Conservation (phyloP, 305 asterid species). For the Rubia tinctorum region DNA sequence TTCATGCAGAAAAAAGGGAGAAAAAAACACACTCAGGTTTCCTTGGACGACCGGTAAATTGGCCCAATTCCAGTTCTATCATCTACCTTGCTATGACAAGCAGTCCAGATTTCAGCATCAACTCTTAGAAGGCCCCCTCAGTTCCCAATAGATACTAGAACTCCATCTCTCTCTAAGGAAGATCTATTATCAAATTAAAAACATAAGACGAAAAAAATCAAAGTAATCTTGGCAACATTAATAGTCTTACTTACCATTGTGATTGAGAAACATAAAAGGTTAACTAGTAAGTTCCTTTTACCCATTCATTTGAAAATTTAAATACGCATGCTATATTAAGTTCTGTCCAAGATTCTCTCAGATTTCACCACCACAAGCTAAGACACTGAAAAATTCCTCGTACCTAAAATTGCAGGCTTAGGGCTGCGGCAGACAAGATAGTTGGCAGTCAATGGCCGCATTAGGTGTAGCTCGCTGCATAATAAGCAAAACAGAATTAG, state of each 20-base stretch:
- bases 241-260: too few relatives aligned
- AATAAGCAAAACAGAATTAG: background rate
- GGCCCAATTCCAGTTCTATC: background rate
- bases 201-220: background rate
- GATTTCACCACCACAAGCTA: background rate
- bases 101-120: background rate
- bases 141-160: background rate
- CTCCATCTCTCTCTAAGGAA: background rate
- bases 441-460: background rate
- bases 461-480: background rate
- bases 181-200: background rate
- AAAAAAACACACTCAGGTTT: background rate
- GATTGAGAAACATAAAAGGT: background rate
- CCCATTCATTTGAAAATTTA: background rate
- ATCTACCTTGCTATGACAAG: background rate
- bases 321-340: background rate
- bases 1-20: background rate
- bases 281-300: background rate
- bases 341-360: background rate
- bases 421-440: background rate
- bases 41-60: background rate
- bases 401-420: background rate
- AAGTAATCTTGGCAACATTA: background rate
- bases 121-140: background rate
- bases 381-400: background rate